Base-by-base conservation (phyloP, 345 rosid genomes). In the Pelargonium nanum region DNA sequence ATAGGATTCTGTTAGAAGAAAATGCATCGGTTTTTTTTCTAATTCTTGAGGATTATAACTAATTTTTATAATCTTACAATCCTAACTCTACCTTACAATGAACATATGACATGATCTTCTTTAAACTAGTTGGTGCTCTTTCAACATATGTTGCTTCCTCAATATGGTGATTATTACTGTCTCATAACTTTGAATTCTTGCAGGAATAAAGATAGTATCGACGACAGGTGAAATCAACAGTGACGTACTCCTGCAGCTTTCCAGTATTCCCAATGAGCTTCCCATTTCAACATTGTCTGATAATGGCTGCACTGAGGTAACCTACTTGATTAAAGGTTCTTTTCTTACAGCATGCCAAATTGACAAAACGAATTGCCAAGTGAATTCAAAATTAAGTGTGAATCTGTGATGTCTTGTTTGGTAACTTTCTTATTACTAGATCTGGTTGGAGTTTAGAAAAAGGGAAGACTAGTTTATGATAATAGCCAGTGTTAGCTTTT, bases 271-370 rank as follows among this genome's bases (percentile, higher is more conserved):
- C 24, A 60, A 70, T 40, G 83, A 73, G 53, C 54, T 81, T 24
- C 66, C 72, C 21, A 61, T 76, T 54, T 61, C 58, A 62, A 64
- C 75, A 61, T 66, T 84, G 50, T 77, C 78, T 22, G 80, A 84
- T 60, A 71, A 75, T 45, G 75, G 80, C 63, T 72, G 80, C 65
- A 59, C 74, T 26, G 79, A 77, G 84, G 86, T 81, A 74, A 67
- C 5, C 24, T 19, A n/a, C 25, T 15, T 53, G 24, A 16, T 28
- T 21, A 23, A 5, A 13, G 16, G 19, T 17, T 1, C 19, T 0
- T 26, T 45, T 16, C 54, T n/a, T 22, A 61, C 4, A 8, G 6
- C 26, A 44, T 26, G 22, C 15, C 4, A 10, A 6, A 21, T 21
- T 32, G 24, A n/a, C 17, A 62, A 17, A 30, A 28, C 20, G 55